Conservation (phyloP, 441 rosid genomes). For the Adansonia rubrostipa region DNA sequence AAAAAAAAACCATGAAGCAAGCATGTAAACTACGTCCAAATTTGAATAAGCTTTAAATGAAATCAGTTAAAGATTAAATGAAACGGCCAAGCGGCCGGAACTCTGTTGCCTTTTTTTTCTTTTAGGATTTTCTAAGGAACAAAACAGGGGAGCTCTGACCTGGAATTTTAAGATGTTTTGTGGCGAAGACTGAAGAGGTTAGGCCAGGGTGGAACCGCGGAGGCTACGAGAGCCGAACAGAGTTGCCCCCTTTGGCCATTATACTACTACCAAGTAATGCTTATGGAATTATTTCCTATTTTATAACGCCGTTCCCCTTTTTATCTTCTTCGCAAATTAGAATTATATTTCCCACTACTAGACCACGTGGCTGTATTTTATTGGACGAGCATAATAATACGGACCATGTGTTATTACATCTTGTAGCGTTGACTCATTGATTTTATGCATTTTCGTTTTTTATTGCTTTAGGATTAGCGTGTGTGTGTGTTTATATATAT, state of each 20-base stretch:
- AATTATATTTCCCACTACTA: too few relatives aligned
- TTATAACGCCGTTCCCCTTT: not conserved
- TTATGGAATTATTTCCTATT: constrained; percentile 11
- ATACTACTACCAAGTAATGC: too few relatives aligned
- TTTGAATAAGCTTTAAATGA: not conserved
- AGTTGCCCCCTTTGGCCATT: constrained; percentile 49
- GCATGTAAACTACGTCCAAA: not conserved
- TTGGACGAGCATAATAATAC: too few relatives aligned
- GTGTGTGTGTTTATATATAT: too few relatives aligned
- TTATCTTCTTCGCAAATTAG: too few relatives aligned
- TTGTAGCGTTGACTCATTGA: too few relatives aligned
- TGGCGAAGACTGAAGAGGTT: constrained; percentile 15
- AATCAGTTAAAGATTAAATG: not conserved
- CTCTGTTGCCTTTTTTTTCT: not conserved
- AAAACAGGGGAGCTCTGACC: constrained; percentile 37
- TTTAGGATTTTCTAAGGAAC: constrained; percentile 17
- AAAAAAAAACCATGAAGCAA: not conserved
- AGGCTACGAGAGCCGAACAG: constrained; percentile 31
- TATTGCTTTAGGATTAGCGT: too few relatives aligned
- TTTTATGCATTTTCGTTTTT: too few relatives aligned
- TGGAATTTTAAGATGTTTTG: constrained; percentile 28
- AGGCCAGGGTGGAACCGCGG: constrained; percentile 4
- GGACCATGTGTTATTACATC: too few relatives aligned
- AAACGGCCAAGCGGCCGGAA: not conserved
- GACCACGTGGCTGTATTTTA: too few relatives aligned